These are phyloP conservation scores for Mycena latifolia DNA, from an alignment of 768 basidiomycete genomes.

Conservation along the genomic window DNA sequence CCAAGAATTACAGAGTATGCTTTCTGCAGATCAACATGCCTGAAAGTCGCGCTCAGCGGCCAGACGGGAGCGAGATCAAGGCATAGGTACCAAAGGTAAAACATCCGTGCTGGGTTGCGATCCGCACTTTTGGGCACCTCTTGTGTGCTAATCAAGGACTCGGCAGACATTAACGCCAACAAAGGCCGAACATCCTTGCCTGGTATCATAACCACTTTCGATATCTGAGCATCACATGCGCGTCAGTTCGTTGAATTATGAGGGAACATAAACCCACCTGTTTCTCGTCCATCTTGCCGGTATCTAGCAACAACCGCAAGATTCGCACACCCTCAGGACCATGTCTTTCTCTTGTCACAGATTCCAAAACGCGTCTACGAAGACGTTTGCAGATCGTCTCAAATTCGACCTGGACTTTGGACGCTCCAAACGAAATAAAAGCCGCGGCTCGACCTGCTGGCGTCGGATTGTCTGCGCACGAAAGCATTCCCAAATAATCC, in stretches of 20 bases:
- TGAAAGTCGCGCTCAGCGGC: slow-evolving; percentile 44
- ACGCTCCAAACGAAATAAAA: slow-evolving; percentile 77
- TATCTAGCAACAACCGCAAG: slow-evolving; percentile 79
- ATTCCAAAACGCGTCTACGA: slow-evolving; percentile 78
- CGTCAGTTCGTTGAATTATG: slow-evolving; percentile 11
- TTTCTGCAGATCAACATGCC: slow-evolving; percentile 91
- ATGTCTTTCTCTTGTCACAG: slow-evolving; percentile 84
- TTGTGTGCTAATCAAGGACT: slow-evolving; percentile 90
- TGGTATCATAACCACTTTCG: slow-evolving; percentile 94
- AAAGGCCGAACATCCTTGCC: slow-evolving; percentile 88
- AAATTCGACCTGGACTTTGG: slow-evolving; percentile 87
- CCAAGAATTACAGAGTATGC: slow-evolving; percentile 84
- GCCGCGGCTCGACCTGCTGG: slow-evolving; percentile 74
- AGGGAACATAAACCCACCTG: slow-evolving; percentile 66
- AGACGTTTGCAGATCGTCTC: slow-evolving; percentile 77
- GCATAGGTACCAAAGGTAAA: slow-evolving; percentile 85
- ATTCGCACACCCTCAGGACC: slow-evolving; percentile 89
- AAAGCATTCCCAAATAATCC: slow-evolving; percentile 85
- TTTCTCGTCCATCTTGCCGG: slow-evolving; percentile 95
- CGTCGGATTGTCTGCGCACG: slow-evolving; percentile 87
- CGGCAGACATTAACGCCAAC: slow-evolving; percentile 81
- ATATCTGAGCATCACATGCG: slow-evolving; percentile 67
- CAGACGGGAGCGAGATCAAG: not conserved
- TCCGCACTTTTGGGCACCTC: slow-evolving; percentile 94
- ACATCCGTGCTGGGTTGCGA: slow-evolving; percentile 88